Evolutionary conservation across 768 basidiomycete species (phyloP).

Genomic region (Pholiota conissans): DNA sequence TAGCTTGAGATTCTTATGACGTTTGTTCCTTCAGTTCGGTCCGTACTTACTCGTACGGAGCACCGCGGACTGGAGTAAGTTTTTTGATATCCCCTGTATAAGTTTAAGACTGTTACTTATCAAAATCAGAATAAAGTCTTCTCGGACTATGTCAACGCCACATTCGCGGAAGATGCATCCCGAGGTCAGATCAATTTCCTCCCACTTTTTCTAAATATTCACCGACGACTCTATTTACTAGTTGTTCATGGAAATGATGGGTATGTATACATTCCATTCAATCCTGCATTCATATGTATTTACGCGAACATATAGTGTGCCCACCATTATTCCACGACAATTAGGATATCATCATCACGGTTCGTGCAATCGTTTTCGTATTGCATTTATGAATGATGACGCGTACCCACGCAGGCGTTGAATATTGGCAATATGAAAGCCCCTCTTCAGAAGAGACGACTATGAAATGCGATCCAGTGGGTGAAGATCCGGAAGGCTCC

Average conservation of each 20-base stretch:
- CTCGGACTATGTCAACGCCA: constrained; percentile 42
- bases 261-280: too few species aligned
- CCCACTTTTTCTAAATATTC: neutral
- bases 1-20: too few species aligned
- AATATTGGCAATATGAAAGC: constrained; percentile 49
- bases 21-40: constrained; percentile 25
- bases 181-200: constrained; percentile 33
- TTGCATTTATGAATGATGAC: neutral
- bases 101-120: neutral
- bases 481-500: constrained; percentile 51
- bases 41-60: constrained; percentile 50
- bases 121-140: constrained; percentile 43
- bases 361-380: constrained; percentile 11
- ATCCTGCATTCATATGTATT: too few species aligned
- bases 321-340: constrained; percentile 46
- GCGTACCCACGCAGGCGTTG: constrained; percentile 39
- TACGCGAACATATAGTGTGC: too few species aligned
- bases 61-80: constrained; percentile 48
- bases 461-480: constrained; percentile 39
- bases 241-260: constrained; percentile 54
- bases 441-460: constrained; percentile 43
- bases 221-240: constrained; percentile 14
- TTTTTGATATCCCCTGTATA: neutral
- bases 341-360: constrained; percentile 59
- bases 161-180: constrained; percentile 39